Evolutionary conservation across 805 yeast genomes (phyloP), one percentile per base, ranked within the genome.

Genomic region (Pichia thaimueangensis): DNA sequence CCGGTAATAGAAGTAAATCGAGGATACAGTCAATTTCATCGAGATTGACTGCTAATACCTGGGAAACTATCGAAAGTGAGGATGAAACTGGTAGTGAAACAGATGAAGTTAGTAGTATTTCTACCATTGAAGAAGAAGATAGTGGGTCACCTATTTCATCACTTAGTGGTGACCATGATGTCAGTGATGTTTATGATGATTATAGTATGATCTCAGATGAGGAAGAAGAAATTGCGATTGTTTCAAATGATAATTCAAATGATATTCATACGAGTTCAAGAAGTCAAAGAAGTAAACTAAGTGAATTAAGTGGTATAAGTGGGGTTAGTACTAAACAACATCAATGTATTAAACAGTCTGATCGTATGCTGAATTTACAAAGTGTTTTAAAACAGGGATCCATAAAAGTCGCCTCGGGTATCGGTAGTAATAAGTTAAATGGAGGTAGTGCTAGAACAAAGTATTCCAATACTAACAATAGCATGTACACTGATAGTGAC

Each of bases 381-480:
- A 30, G 40, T 13, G 35, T 40, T 7, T 27, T 46, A n/a, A 41
- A 44, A 35, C 29, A 34, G n/a, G 25, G 41, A n/a, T n/a, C n/a
- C n/a, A n/a, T n/a, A n/a, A n/a, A n/a, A n/a, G n/a, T n/a, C n/a
- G n/a, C n/a, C n/a, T n/a, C n/a, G n/a, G n/a, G n/a, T n/a, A n/a
- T n/a, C n/a, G n/a, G n/a, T n/a, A n/a, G n/a, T n/a, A n/a, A n/a
- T n/a, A n/a, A n/a, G n/a, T n/a, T n/a, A n/a, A n/a, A n/a, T n/a
- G n/a, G n/a, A n/a, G n/a, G n/a, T n/a, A n/a, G n/a, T n/a, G n/a
- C n/a, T n/a, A n/a, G n/a, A n/a, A n/a, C n/a, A n/a, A n/a, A n/a
- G n/a, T n/a, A n/a, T n/a, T n/a, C n/a, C n/a, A n/a, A 12, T 27
- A 11, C 25, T 12, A n/a, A n/a, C 9, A 30, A 6, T 15, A 21